Conservation (phyloP, 352 stramenopile genomes). For the Phytophthora foliorum region DNA sequence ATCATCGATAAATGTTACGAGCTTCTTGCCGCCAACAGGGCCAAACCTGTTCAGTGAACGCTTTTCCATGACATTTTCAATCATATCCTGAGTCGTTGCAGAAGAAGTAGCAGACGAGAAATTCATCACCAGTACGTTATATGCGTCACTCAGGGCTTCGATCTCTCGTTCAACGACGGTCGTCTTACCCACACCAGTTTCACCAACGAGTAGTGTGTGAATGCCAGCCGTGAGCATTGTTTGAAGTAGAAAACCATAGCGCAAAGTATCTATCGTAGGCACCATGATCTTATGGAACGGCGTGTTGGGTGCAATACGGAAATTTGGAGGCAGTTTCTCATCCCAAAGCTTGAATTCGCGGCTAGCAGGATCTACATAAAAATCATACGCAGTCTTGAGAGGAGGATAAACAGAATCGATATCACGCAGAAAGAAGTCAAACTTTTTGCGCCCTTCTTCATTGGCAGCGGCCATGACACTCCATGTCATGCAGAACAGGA, state of each 20-base stretch:
- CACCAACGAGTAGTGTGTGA: slow-evolving; percentile 89
- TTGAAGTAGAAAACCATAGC: slow-evolving; percentile 86
- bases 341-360: slow-evolving; percentile 89
- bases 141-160: slow-evolving; percentile 82
- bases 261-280: slow-evolving; percentile 86
- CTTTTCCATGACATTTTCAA: slow-evolving; percentile 94
- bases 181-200: slow-evolving; percentile 93
- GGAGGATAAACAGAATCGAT: slow-evolving; percentile 94
- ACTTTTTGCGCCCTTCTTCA: slow-evolving; percentile 86
- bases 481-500: slow-evolving; percentile 90
- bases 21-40: slow-evolving; percentile 86
- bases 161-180: slow-evolving; percentile 87
- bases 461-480: slow-evolving; percentile 88
- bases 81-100: slow-evolving; percentile 90
- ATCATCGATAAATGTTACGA: slow-evolving; percentile 94
- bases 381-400: slow-evolving; percentile 94
- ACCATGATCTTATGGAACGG: slow-evolving; percentile 92
- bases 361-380: slow-evolving; percentile 87
- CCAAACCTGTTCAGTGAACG: slow-evolving; percentile 90
- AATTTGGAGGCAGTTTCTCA: slow-evolving; percentile 81
- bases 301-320: slow-evolving; percentile 74
- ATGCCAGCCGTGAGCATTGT: slow-evolving; percentile 80
- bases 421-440: slow-evolving; percentile 91
- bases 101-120: slow-evolving; percentile 93
- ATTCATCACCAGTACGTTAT: slow-evolving; percentile 86